Evolutionary conservation across 2,329 filamentous ascomycete species (phyloP), one percentile per base, ranked within the genome.

Genomic region (Tricladium varicosporioides): DNA sequence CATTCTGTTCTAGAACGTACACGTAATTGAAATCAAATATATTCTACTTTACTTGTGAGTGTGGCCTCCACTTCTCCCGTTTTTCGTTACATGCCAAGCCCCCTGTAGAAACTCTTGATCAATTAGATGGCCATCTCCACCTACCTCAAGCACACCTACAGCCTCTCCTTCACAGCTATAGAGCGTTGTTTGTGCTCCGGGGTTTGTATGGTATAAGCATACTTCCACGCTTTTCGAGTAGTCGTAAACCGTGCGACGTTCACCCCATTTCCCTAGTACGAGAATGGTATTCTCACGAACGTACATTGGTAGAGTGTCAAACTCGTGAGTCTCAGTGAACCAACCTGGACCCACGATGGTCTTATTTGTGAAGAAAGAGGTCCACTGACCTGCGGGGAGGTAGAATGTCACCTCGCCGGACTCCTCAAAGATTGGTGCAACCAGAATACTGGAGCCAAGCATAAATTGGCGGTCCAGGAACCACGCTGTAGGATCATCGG

Each of bases 401-500:
- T 86, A 86, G 64, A 84, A 82, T 22, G 80, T 78, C 0, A 82
- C 81, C 4, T 74, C 72, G 0, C 82, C 81, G 8, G 75, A 73
- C 60, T 83, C 79, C n/a, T 76, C 74, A 60, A 85, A 85, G 1
- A 86, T 76, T 0, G 83, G 83, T 0, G 82, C 82, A 16, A 83
- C 77, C 10, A 86, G 69, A 18, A 86, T 69, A 50, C 76, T 76
- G n/a, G 73, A 72, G 1, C 83, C 83, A 40, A 86, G 75, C 80
- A 86, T 83, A 65, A 84, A 86, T 66, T 85, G 79, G 15, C 80
- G 78, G 64, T 86, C 83, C 27, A 83, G 70, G 47, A 71, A 74
- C 77, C 82, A 85, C 0, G 77, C 76, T 19, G 78, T 84, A n/a
- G 77, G 74, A 62, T 86, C 83, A 9, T 80, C 74, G 0, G 81